Conservation (phyloP, 345 rosid species). For the Chamaenerion angustifolium region DNA sequence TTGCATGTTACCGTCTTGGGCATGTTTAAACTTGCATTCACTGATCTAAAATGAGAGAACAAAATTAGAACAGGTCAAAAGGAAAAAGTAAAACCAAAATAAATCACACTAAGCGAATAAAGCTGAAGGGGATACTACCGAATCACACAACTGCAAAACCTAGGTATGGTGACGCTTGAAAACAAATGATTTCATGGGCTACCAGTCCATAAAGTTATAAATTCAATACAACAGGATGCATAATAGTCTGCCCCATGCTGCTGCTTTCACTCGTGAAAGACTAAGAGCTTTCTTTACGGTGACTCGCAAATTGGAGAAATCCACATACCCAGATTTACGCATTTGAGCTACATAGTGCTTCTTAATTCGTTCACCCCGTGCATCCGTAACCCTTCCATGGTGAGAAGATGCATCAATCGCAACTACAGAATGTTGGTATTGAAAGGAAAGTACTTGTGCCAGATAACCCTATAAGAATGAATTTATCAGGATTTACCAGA, state of each 20-base stretch:
- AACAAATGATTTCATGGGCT: too few relatives aligned
- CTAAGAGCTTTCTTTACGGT: neutral
- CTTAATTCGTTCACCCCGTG: conserved; percentile 76
- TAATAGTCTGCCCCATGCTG: too few relatives aligned
- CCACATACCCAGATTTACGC: conserved; percentile 52
- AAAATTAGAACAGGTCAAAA: neutral
- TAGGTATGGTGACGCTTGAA: too few relatives aligned
- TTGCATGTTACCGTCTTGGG: conserved; percentile 66
- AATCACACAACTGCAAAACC: too few relatives aligned
- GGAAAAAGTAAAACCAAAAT: neutral
- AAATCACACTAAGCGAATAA: too few relatives aligned
- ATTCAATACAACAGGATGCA: too few relatives aligned
- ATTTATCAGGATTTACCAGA: conserved; percentile 6
- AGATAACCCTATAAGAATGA: conserved; percentile 59
- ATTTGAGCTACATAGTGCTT: conserved; percentile 62
- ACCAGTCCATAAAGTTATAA: too few relatives aligned
- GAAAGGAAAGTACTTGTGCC: conserved; percentile 83
- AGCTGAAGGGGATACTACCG: too few relatives aligned
- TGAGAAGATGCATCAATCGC: conserved; percentile 86
- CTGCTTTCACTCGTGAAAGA: neutral
- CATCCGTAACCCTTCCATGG: conserved; percentile 64
- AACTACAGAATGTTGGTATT: conserved; percentile 60
- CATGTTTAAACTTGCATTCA: conserved; percentile 28
- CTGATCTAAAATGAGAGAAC: conserved; percentile 44
- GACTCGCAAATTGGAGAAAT: neutral